Evolutionary conservation across 345 rosid genomes (phyloP), one percentile per base, ranked within the genome.

Genomic region (Populus ilicifolia): DNA sequence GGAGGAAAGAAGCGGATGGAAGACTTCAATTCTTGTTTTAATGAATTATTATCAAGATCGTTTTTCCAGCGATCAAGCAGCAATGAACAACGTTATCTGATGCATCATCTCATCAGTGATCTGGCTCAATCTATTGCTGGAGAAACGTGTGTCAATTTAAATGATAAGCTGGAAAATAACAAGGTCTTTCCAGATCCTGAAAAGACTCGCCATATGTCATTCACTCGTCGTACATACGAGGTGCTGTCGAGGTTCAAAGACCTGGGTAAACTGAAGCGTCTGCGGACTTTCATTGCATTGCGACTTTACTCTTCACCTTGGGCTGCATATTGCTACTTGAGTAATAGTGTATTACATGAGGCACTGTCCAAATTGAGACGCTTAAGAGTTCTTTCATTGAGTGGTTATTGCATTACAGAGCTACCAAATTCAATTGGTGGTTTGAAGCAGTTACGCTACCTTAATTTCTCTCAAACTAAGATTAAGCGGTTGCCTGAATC

Each of bases 41-140:
- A 17, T 3, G 80, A 76, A 5, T 67, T 81, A 6, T 17, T 70
- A 9, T 63, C 81, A 6, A 79, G 82, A 17, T 83, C 80, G 8
- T 2, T 79, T 20, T 75, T 82, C 27, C 75, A 75, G 43, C n/a
- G 4, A 50, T 75, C 76, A 11, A 35, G 36, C 35, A 33, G 2
- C 38, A 9, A 20, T 23, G 6, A 39, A 46, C 48, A 71, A 17
- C 50, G 17, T 6, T 73, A 54, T 41, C 39, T 74, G 13, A 77
- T 81, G 84, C 84, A 81, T 52, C 71, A 74, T 61, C 75, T 81
- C 5, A 29, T 81, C 5, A 54, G 62, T 63, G 84, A 81, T 77
- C 52, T 81, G 12, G 81, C 80, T 13, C 67, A 69, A 39, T 68
- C 5, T 1, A 75, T 46, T 65, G 71, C 71, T 20, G 78, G 48